A percentile compares a stretch with the other conserved stretches of the same genome.
Evolutionary conservation across 345 rosid species (phyloP).

Genomic region (Euphorbia lathyris): DNA sequence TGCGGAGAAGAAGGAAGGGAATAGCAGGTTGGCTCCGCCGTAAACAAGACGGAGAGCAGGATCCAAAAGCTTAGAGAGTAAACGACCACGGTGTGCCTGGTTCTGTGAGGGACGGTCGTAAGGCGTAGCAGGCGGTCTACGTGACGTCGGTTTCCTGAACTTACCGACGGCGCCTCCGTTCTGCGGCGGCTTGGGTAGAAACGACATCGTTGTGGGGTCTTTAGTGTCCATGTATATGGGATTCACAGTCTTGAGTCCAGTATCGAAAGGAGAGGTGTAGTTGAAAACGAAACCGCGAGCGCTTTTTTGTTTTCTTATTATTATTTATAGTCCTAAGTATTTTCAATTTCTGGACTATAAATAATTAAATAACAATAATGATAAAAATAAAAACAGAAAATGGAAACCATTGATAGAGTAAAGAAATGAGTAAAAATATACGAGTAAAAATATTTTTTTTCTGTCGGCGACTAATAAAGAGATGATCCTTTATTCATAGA

Average conservation of each 20-base stretch:
- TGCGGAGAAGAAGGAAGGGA: slow-evolving; percentile 63
- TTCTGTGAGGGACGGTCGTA: slow-evolving; percentile 55
- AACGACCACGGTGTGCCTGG: slow-evolving; percentile 41
- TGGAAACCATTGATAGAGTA: too few species aligned
- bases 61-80: slow-evolving; percentile 72
- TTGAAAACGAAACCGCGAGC: not conserved
- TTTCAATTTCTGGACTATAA: not conserved
- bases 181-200: slow-evolving; percentile 1
- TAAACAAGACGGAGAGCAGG: slow-evolving; percentile 73
- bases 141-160: slow-evolving; percentile 38
- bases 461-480: too few species aligned
- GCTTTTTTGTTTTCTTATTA: not conserved
- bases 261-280: not conserved
- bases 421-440: too few species aligned
- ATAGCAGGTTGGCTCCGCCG: slow-evolving; percentile 58
- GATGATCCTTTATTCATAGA: too few species aligned
- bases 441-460: too few species aligned
- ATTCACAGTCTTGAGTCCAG: too few species aligned
- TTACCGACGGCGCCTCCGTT: slow-evolving; percentile 66
- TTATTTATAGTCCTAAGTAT: not conserved
- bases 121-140: slow-evolving; percentile 48
- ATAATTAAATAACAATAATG: too few species aligned
- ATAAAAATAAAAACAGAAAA: too few species aligned
- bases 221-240: not conserved
- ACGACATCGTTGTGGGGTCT: slow-evolving; percentile 34